These are phyloP conservation scores for Fusarium dlaminii DNA, from an alignment of 2,329 filamentous ascomycete genomes.

Conservation along the genomic window DNA sequence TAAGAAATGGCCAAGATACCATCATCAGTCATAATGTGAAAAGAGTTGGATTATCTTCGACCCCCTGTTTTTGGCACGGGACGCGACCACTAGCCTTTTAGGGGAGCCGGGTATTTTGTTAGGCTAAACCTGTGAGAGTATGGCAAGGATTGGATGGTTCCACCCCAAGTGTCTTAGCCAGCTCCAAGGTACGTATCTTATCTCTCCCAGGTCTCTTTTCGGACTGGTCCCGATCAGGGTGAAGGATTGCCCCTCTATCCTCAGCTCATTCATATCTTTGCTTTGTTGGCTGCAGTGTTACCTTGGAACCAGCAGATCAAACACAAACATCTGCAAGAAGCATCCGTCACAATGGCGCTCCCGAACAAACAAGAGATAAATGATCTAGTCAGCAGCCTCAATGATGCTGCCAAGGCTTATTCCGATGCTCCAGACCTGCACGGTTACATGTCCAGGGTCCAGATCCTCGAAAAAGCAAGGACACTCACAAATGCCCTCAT, in stretches of 20 bases:
- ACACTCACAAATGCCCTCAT: constrained; percentile 41
- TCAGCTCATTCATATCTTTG: neutral
- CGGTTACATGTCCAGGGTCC: constrained; percentile 40
- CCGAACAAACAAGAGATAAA: constrained; percentile 33
- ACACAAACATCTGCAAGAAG: neutral
- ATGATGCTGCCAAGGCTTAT: constrained; percentile 33
- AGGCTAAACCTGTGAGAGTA: constrained; percentile 1
- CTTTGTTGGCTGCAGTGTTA: neutral
- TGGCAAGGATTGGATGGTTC: neutral
- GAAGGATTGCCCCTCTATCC: neutral
- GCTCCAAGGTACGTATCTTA: neutral
- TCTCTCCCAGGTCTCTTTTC: neutral
- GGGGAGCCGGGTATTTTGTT: neutral
- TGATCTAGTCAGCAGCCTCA: constrained; percentile 30
- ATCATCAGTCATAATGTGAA: neutral
- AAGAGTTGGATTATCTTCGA: neutral
- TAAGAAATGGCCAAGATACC: neutral
- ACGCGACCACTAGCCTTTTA: neutral
- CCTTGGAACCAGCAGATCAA: neutral
- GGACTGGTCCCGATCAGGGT: neutral
- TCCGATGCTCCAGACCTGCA: constrained; percentile 37
- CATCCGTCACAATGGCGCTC: constrained; percentile 16
- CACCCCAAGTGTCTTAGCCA: neutral
- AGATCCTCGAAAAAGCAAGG: constrained; percentile 42
- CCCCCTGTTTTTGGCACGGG: neutral